Base-by-base conservation (phyloP, 2,329 filamentous ascomycete species). In the Coleophoma cylindrospora region DNA sequence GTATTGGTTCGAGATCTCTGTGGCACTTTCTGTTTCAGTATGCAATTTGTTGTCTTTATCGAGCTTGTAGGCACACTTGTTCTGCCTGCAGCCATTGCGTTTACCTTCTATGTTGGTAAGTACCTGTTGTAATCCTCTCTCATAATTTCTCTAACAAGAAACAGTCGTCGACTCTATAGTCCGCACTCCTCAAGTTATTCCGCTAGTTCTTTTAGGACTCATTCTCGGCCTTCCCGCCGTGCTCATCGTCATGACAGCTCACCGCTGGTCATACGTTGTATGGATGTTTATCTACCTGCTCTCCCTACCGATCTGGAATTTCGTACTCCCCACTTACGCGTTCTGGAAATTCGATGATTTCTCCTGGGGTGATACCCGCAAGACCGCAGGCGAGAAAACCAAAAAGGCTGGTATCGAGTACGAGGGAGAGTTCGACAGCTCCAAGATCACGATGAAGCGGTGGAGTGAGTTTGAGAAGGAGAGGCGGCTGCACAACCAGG, bases 301-400 rank as follows among this genome's bases (percentile, higher is more conserved):
- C 43, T 96, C 94, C 1, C 82, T 99, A 1, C 95, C 95, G 0
- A 80, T 99, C 51, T 99, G 94, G 94, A 99, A 99, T 70, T 96
- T 99, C 67, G 78, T 99, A 36, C 83, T 99, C 9, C 94, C 94
- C 0, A 82, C 83, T 8, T 99, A 99, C 66, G 87, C 94, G 3
- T 99, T 92, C 76, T 99, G 94, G 94, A 97, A 99, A 73, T 99
- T 99, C 67, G 94, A 99, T 68, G 94, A 99, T 74, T 99, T 99
- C 76, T 95, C 89, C 50, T 99, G 94, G 94, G 94, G 94, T 64
- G 95, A 99, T 57, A 99, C 94, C 49, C 84, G 94, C 54, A 95
- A 97, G 81, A 96, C 92, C 38, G 89, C 86, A 0, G 91, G 91
- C 27, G 92, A 96, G 65, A 89, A 87, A 73, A 86, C 82, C 13